A percentile compares a stretch with the other conserved stretches of the same genome.
These are phyloP conservation scores for Madurella fahalii DNA, from an alignment of 2,329 filamentous ascomycete species.

Conservation along the genomic window DNA sequence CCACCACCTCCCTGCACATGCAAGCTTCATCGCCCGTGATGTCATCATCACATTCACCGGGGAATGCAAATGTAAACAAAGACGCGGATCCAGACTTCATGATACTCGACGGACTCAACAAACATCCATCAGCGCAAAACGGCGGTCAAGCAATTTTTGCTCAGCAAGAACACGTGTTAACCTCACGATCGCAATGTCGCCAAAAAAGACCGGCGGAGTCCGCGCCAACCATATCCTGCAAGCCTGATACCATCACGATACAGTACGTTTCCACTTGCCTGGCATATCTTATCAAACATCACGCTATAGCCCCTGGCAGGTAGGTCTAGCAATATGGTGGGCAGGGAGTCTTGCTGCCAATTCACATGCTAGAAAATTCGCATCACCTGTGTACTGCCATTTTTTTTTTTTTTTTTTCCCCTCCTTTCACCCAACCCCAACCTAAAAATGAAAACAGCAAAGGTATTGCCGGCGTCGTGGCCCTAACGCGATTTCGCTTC, in stretches of 20 bases:
- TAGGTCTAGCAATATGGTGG: neutral
- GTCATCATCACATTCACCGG: conserved; percentile 5
- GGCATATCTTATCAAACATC: neutral
- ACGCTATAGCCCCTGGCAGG: neutral
- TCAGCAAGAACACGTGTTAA: neutral
- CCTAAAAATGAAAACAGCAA: too few species aligned
- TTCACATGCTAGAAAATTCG: conserved; percentile 12
- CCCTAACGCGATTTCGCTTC: neutral
- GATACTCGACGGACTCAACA: neutral
- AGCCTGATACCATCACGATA: neutral
- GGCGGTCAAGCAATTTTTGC: neutral
- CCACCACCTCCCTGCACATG: neutral
- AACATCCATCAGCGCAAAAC: too few species aligned
- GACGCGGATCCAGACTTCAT: too few species aligned
- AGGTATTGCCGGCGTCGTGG: too few species aligned
- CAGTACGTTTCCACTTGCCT: neutral
- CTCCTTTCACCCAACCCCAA: too few species aligned
- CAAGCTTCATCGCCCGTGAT: neutral
- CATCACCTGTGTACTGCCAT: neutral
- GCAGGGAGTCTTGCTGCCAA: neutral
- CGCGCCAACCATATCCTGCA: neutral
- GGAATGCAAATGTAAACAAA: neutral
- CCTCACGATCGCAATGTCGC: neutral
- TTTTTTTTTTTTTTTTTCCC: too few species aligned
- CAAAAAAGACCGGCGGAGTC: neutral